These are phyloP conservation scores for Aurinia saxatilis DNA, from an alignment of 345 rosid species.

Conservation along the genomic window DNA sequence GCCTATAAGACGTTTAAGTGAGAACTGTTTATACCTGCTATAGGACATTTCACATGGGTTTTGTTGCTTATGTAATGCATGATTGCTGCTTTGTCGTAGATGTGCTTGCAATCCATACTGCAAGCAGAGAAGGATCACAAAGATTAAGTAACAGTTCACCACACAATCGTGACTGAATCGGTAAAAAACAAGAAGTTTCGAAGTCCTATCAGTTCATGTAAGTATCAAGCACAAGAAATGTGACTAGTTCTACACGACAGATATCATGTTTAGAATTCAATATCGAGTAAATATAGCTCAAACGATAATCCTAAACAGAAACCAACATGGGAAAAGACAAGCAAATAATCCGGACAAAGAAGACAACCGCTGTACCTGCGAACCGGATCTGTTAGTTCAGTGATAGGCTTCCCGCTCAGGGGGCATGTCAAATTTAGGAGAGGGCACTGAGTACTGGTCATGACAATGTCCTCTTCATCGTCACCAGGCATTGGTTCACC, in stretches of 20 bases:
- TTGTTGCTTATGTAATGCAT: slow-evolving; percentile 38
- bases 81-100: slow-evolving; percentile 59
- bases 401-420: slow-evolving; percentile 67
- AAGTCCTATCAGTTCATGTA: background rate
- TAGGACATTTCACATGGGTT: slow-evolving; percentile 45
- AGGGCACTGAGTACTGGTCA: slow-evolving; percentile 79
- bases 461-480: slow-evolving; percentile 77
- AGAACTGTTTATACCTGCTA: slow-evolving; percentile 48
- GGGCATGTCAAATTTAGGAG: slow-evolving; percentile 73
- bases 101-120: slow-evolving; percentile 83
- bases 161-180: background rate
- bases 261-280: background rate
- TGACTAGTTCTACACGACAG: background rate
- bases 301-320: background rate
- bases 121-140: slow-evolving; percentile 20
- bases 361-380: slow-evolving; percentile 48
- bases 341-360: background rate
- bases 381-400: slow-evolving; percentile 74
- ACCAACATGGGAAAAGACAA: background rate
- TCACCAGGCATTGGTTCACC: slow-evolving; percentile 93
- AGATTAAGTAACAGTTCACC: background rate
- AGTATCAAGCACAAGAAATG: background rate
- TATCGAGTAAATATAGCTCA: background rate
- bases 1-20: background rate
- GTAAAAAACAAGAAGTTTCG: background rate